Evolutionary conservation across 177 flowering plant species (phyloP), one percentile per base, ranked within the genome.

Genomic region (Vitis hybrid): DNA sequence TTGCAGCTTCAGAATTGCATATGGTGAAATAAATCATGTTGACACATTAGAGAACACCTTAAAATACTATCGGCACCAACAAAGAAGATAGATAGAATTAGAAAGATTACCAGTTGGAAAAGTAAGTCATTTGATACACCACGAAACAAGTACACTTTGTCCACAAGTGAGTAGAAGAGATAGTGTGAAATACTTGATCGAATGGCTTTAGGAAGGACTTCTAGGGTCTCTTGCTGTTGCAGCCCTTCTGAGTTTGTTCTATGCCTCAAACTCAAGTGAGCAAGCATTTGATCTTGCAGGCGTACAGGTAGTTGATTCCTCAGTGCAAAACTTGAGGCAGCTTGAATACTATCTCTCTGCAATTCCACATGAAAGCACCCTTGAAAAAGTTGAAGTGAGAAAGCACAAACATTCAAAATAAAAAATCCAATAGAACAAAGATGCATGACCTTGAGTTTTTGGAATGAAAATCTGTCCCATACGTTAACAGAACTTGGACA

Each of bases 121-220:
- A 89, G 86, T 32, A 89, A 75, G 73, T 89, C 91, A n/a, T 80
- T 77, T 50, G 93, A 89, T 23, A 87, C 85, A 15, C 91, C 93
- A 32, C 65, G 78, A 63, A 87, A 89, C 79, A 89, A 74, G 72
- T 87, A 87, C 8, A 84, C 88, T 21, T 70, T 78, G 54, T 87
- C 88, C 17, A 89, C 79, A 7, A 86, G 78, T 9, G 82, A 54
- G 67, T 83, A 89, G 77, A 89, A 89, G 2, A 89, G 86, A 66
- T 57, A 85, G 52, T 85, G 84, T 8, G 87, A 74, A 40, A 89
- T 84, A 62, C 91, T 89, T 30, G 94, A 86, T 54, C 81, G 79
- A 66, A 89, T 89, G 21, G 94, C 94, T 65, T 87, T 89, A 0
- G 94, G 94, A 60, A 89, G 89, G 34, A 78, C 49, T 13, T 88